Percentiles rank a stretch among this genome's conserved stretches.
These are phyloP conservation scores for Bipolaris gigantea DNA, from an alignment of 2,329 filamentous ascomycete species.

Conservation along the genomic window DNA sequence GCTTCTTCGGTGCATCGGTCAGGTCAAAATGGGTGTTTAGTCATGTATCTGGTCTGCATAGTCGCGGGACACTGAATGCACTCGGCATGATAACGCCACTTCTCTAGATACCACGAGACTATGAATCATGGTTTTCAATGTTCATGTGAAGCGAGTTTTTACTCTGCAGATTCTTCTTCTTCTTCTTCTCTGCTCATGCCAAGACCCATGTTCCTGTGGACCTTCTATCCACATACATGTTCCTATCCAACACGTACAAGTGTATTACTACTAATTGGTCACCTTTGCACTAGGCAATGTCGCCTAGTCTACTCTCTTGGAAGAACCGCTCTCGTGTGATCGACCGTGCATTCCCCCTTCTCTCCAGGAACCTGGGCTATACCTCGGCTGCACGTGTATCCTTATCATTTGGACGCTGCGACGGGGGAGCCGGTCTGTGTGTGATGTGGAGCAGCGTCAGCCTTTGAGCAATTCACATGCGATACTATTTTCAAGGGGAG, in stretches of 20 bases:
- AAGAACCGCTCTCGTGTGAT: not conserved
- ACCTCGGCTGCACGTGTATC: slow-evolving; percentile 12
- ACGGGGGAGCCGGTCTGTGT: slow-evolving; percentile 15
- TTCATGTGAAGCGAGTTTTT: slow-evolving; percentile 25
- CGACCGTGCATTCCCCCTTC: not conserved
- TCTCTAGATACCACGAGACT: slow-evolving; percentile 47
- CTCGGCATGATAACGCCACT: slow-evolving; percentile 41
- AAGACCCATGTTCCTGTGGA: not conserved
- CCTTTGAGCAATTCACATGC: slow-evolving; percentile 12
- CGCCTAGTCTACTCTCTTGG: not conserved
- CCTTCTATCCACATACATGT: not conserved
- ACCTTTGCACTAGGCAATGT: not conserved
- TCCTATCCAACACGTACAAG: not conserved
- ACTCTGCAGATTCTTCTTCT: not conserved
- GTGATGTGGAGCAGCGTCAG: slow-evolving; percentile 9
- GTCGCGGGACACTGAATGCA: slow-evolving; percentile 43
- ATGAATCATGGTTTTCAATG: slow-evolving; percentile 41
- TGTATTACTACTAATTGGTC: not conserved
- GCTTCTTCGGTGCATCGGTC: slow-evolving; percentile 46
- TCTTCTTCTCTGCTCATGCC: not conserved
- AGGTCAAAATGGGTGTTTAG: slow-evolving; percentile 48
- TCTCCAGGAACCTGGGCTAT: not conserved
- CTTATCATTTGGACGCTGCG: slow-evolving; percentile 19
- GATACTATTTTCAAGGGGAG: not conserved
- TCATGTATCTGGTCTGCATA: slow-evolving; percentile 48